These are phyloP conservation scores for Diaporthe amygdali DNA, from an alignment of 2,329 filamentous ascomycete genomes.

Conservation along the genomic window DNA sequence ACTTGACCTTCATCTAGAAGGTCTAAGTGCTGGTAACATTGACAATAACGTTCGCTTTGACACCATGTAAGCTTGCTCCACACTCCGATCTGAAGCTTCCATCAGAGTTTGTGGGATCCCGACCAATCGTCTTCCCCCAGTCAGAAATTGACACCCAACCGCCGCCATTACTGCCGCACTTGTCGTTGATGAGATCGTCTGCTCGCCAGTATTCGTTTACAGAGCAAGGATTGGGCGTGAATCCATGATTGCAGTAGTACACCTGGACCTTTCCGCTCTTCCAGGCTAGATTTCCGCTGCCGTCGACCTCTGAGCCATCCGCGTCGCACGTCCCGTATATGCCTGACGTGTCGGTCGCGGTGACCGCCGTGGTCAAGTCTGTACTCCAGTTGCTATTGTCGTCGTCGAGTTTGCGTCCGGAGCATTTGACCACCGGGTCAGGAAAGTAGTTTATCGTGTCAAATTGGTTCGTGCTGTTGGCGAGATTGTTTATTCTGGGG, in stretches of 20 bases:
- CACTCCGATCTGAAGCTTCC: slow-evolving; percentile 24
- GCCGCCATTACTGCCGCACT: slow-evolving; percentile 18
- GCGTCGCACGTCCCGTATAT: slow-evolving; percentile 23
- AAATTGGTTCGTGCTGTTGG: slow-evolving; percentile 7
- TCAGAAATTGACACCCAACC: slow-evolving; percentile 24
- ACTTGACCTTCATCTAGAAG: background rate
- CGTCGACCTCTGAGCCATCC: slow-evolving; percentile 18
- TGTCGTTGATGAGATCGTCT: slow-evolving; percentile 24
- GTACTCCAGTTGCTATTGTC: background rate
- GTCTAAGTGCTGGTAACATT: background rate
- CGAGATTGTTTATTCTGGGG: background rate
- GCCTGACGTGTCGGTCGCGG: background rate
- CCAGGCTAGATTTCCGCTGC: slow-evolving; percentile 22
- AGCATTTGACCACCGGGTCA: slow-evolving; percentile 22
- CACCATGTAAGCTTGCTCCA: slow-evolving; percentile 17
- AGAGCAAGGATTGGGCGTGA: slow-evolving; percentile 15
- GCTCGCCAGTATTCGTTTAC: slow-evolving; percentile 27
- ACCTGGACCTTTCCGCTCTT: slow-evolving; percentile 24
- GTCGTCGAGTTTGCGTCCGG: slow-evolving; percentile 16
- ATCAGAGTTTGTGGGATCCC: slow-evolving; percentile 22
- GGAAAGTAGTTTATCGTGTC: slow-evolving; percentile 24
- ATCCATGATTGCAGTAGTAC: slow-evolving; percentile 25
- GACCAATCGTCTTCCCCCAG: slow-evolving; percentile 23
- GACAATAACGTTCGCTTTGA: slow-evolving; percentile 15
- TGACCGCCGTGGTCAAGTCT: slow-evolving; percentile 11